Evolutionary conservation across 192 early-diverging fungal species (phyloP), one percentile per base, ranked within the genome.

Genomic region (Phlyctochytrium planicorne): DNA sequence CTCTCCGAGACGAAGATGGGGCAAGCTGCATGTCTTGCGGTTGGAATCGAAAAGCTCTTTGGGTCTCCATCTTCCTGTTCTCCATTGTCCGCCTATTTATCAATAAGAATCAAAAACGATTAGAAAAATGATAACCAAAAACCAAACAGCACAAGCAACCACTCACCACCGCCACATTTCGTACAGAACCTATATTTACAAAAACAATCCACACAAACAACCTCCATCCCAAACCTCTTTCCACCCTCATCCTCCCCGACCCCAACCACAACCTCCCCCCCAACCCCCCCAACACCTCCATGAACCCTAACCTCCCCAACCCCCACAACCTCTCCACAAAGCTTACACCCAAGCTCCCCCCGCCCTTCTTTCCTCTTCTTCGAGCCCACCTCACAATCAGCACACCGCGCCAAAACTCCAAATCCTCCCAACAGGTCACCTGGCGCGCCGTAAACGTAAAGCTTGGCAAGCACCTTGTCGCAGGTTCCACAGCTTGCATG

Each of bases 131-230:
- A 20, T 47, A 14, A 20, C 40, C 40, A 47, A 47, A 6, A 47
- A 47, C 6, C 40, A n/a, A n/a, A n/a, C n/a, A n/a, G 40, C 40
- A 20, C 40, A 47, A 47, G 20, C 10, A 47, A 20, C 6, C 6
- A 47, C 40, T 47, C 40, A 47, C 78, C 78, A 29, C 78, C 71
- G 1, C 78, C 78, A 57, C 78, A 80, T 75, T 80, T 71, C 27
- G 72, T 69, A 53, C 78, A 77, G 27, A 57, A 57, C 55, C 25
- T 33, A 57, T 77, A 77, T 16, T 71, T 74, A 29, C 20, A 25
- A 14, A 57, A 25, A 40, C 79, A 81, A 20, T 32, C 20, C 2
- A 20, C 27, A 52, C 79, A 81, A 6, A 81, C 52, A 59, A 72
- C 65, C 53, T 81, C 79, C 34, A 77, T 63, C 20, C 71, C 70